These are phyloP conservation scores for Aechmea fasciata DNA, from an alignment of 176 grass and related monocot species.

Conservation along the genomic window DNA sequence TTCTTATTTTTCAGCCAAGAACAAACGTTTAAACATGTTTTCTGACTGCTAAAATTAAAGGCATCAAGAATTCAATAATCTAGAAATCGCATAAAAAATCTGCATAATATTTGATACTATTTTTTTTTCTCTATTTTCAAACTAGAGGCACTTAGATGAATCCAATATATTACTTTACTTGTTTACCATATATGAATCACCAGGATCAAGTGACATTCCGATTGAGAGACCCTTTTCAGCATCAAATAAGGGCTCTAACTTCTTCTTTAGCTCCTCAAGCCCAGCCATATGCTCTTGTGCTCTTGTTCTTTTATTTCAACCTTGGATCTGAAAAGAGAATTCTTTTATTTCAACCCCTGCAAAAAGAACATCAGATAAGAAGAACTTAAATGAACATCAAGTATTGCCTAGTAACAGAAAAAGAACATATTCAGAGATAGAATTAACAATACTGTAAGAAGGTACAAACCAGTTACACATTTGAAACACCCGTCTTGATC, in stretches of 20 bases:
- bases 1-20: background rate
- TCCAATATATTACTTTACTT: background rate
- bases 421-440: no score
- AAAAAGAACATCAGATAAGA: background rate
- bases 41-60: background rate
- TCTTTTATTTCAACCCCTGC: background rate
- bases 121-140: no score
- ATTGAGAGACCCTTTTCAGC: slow-evolving; percentile 30
- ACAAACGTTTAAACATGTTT: background rate
- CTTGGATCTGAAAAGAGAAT: background rate
- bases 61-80: background rate
- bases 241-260: slow-evolving; percentile 72
- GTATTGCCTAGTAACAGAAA: no score
- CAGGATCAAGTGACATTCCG: slow-evolving; percentile 32
- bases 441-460: no score
- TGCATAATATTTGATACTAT: no score
- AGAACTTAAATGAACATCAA: background rate
- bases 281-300: slow-evolving; percentile 45
- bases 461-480: no score
- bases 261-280: slow-evolving; percentile 85
- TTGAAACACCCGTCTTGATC: no score
- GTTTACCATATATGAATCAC: slow-evolving; percentile 60
- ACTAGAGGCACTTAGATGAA: no score
- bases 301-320: background rate
- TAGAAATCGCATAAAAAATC: background rate